Percentiles rank a stretch among this genome's conserved stretches.
These are phyloP conservation scores for Tricholoma saponaceum DNA, from an alignment of 768 basidiomycete species.

Conservation along the genomic window DNA sequence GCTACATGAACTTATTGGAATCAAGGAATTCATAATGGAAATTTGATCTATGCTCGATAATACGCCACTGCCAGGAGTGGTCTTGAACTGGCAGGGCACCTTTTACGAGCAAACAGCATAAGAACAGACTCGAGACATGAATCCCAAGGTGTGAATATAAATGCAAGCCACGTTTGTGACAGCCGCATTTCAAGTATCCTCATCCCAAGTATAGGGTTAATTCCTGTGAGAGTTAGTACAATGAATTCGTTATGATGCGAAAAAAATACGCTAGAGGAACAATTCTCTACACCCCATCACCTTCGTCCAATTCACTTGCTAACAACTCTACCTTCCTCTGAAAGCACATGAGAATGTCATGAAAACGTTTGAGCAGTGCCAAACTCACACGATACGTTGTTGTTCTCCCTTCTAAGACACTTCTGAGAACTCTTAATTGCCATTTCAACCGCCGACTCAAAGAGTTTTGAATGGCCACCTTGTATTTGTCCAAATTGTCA, in stretches of 20 bases:
- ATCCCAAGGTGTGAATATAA: not conserved
- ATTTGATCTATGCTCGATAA: slow-evolving; percentile 70
- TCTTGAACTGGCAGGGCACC: slow-evolving; percentile 68
- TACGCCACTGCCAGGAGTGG: slow-evolving; percentile 66
- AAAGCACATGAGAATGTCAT: slow-evolving; percentile 3
- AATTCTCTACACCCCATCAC: slow-evolving; percentile 41
- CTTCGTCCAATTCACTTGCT: slow-evolving; percentile 59
- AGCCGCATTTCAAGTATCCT: not conserved
- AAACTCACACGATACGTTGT: slow-evolving; percentile 60
- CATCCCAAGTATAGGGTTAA: not conserved
- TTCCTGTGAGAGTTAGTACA: slow-evolving; percentile 14
- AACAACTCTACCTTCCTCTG: slow-evolving; percentile 66
- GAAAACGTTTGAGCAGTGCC: not conserved
- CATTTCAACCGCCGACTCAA: slow-evolving; percentile 59
- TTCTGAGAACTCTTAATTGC: slow-evolving; percentile 63
- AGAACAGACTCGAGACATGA: not conserved
- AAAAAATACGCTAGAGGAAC: slow-evolving; percentile 3
- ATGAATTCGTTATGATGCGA: slow-evolving; percentile 1
- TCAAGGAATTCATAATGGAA: slow-evolving; percentile 2
- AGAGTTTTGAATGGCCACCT: slow-evolving; percentile 41
- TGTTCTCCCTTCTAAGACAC: slow-evolving; percentile 61
- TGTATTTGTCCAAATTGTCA: slow-evolving; percentile 42
- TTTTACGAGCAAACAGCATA: slow-evolving; percentile 56
- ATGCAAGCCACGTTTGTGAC: not conserved
- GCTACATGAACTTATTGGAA: not conserved